Evolutionary conservation across 768 basidiomycete species (phyloP).

Genomic region (Amanita subjunquillea): DNA sequence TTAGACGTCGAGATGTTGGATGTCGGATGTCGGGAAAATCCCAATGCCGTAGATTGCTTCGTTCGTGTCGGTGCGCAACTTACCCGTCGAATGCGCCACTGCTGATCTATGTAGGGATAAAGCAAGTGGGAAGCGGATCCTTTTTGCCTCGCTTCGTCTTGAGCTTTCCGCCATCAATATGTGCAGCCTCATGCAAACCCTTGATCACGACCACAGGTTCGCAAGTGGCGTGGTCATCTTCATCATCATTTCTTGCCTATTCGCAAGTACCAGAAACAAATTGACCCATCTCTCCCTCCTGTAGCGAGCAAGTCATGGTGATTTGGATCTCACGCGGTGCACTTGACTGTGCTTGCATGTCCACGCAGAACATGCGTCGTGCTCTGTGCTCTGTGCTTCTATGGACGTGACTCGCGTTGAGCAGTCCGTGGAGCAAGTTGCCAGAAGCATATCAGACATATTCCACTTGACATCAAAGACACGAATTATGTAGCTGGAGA

Average conservation of each 20-base stretch:
- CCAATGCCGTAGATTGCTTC: constrained; percentile 77
- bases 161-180: constrained; percentile 23
- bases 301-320: constrained; percentile 50
- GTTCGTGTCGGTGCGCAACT: constrained; percentile 11
- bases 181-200: constrained; percentile 46
- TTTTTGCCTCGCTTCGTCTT: constrained; percentile 29
- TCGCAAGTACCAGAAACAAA: constrained; percentile 72
- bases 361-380: constrained; percentile 40
- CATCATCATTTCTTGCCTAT: constrained; percentile 14
- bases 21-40: constrained; percentile 52
- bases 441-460: constrained; percentile 43
- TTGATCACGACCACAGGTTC: constrained; percentile 41
- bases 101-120: constrained; percentile 51
- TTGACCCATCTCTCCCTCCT: constrained; percentile 63
- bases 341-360: constrained; percentile 64
- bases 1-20: constrained; percentile 13
- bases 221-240: constrained; percentile 11
- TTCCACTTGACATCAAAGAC: constrained; percentile 75
- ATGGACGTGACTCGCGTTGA: constrained; percentile 44
- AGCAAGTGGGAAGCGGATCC: constrained; percentile 33
- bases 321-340: constrained; percentile 59
- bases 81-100: constrained; percentile 74
- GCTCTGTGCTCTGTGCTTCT: constrained; percentile 27
- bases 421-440: constrained; percentile 66
- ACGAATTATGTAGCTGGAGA: constrained; percentile 47